These are phyloP conservation scores for Thozetella sp. DNA, from an alignment of 495 filamentous ascomycete genomes.

Conservation along the genomic window DNA sequence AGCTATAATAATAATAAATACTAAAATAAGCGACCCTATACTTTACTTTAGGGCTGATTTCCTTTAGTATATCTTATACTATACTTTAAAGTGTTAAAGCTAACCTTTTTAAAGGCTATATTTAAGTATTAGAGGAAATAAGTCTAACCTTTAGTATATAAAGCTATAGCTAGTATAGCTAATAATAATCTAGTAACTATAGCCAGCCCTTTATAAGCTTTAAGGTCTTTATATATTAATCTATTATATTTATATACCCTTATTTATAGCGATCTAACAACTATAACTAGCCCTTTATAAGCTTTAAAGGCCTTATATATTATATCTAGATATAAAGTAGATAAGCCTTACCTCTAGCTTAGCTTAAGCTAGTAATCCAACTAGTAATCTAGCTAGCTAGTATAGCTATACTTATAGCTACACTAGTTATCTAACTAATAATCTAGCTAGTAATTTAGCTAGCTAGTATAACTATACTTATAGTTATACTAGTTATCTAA, in stretches of 20 bases:
- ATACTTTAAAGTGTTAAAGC: neutral
- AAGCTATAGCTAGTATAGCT: neutral
- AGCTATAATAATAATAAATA: too few relatives aligned
- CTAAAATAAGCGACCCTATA: neutral
- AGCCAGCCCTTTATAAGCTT: neutral
- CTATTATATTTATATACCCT: neutral
- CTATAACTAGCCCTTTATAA: neutral
- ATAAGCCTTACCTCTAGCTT: neutral
- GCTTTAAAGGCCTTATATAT: neutral
- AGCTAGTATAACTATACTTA: too few relatives aligned
- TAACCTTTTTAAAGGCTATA: neutral
- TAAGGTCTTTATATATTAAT: neutral
- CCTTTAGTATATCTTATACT: neutral
- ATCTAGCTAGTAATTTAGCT: too few relatives aligned
- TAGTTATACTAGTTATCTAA: too few relatives aligned
- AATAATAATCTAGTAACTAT: neutral
- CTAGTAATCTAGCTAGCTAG: neutral
- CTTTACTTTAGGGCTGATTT: neutral
- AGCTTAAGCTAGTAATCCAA: neutral
- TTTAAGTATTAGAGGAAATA: neutral
- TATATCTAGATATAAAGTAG: neutral
- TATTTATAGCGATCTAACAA: neutral
- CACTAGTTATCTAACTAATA: neutral
- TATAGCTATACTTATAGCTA: neutral
- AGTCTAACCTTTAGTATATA: neutral